Percentiles rank a stretch among this genome's conserved stretches.
Conservation (phyloP, 768 basidiomycete genomes). For the Panaeolus papilionaceus region DNA sequence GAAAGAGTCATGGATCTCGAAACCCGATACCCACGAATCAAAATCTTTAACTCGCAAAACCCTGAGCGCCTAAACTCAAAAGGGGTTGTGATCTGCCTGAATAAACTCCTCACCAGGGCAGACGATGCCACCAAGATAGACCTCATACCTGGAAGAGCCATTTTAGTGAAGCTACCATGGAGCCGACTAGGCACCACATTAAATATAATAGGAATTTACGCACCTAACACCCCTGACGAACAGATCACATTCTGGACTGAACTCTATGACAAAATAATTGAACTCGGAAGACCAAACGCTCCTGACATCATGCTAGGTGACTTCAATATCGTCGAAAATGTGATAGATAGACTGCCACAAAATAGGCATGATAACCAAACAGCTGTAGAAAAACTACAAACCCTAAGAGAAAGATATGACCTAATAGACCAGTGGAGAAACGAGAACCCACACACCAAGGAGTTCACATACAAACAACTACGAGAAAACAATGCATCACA, state of each 20-base stretch:
- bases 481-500: constrained; percentile 7
- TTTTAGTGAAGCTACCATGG: constrained; percentile 26
- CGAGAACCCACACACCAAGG: constrained; percentile 24
- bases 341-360: constrained; percentile 40
- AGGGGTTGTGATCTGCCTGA: constrained; percentile 42
- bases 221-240: constrained; percentile 36
- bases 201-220: constrained; percentile 39
- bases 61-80: constrained; percentile 24
- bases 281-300: constrained; percentile 7
- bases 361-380: constrained; percentile 23
- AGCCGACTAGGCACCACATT: constrained; percentile 25
- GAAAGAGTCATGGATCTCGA: constrained; percentile 22
- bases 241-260: constrained; percentile 39
- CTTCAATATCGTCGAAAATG: constrained; percentile 47
- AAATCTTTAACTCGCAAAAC: constrained; percentile 28
- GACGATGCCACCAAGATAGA: constrained; percentile 16
- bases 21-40: constrained; percentile 20
- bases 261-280: constrained; percentile 1
- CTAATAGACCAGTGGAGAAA: constrained; percentile 42
- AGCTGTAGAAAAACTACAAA: constrained; percentile 22
- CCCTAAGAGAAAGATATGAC: constrained; percentile 26
- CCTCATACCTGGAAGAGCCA: constrained; percentile 36
- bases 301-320: constrained; percentile 47
- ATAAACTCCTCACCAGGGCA: constrained; percentile 33
- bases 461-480: constrained; percentile 35